Percentiles rank a stretch among this genome's conserved stretches.
phyloP scores from a whole-genome alignment of 768 basidiomycete species.

The Xerocomellus chrysenteron region DNA sequence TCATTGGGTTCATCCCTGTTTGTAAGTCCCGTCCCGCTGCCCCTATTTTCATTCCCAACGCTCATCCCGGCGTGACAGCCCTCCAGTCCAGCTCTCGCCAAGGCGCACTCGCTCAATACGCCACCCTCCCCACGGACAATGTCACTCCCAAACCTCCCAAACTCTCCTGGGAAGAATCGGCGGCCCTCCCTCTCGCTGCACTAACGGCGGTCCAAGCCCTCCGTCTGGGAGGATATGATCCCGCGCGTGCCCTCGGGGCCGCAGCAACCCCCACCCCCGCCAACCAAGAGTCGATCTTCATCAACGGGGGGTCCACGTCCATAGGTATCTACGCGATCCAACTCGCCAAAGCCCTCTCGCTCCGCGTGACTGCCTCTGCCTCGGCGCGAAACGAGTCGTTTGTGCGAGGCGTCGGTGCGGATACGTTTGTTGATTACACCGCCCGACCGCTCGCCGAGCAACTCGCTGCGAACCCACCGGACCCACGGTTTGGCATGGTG shows the following conservation, averaged over 20 bases:
- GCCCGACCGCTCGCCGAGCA: conserved; percentile 47
- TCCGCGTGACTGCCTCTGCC: conserved; percentile 56
- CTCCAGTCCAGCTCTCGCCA: conserved; percentile 39
- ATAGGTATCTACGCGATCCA: conserved; percentile 75
- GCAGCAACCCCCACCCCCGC: background rate
- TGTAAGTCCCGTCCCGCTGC: conserved; percentile 22
- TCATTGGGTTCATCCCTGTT: conserved; percentile 55
- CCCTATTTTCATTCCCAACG: too few species aligned
- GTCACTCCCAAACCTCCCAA: conserved; percentile 40
- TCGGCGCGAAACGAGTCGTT: conserved; percentile 60
- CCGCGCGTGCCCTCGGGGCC: conserved; percentile 23
- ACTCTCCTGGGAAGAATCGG: conserved; percentile 54
- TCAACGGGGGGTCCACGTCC: conserved; percentile 69
- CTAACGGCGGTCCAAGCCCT: conserved; percentile 61
- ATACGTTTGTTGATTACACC: conserved; percentile 69
- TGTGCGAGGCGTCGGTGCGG: conserved; percentile 61
- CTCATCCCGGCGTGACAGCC: conserved; percentile 8
- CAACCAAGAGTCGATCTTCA: conserved; percentile 51
- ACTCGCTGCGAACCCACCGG: conserved; percentile 44
- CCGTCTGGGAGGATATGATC: conserved; percentile 45
- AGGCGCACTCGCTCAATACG: conserved; percentile 62
- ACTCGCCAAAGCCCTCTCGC: conserved; percentile 64
- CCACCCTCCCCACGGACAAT: conserved; percentile 47
- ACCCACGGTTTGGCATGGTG: conserved; percentile 54
- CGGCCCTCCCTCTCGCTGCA: conserved; percentile 58